Evolutionary conservation across 1,284 basidiomycete species (phyloP).

Genomic region (Lentinula novae-zelandiae): DNA sequence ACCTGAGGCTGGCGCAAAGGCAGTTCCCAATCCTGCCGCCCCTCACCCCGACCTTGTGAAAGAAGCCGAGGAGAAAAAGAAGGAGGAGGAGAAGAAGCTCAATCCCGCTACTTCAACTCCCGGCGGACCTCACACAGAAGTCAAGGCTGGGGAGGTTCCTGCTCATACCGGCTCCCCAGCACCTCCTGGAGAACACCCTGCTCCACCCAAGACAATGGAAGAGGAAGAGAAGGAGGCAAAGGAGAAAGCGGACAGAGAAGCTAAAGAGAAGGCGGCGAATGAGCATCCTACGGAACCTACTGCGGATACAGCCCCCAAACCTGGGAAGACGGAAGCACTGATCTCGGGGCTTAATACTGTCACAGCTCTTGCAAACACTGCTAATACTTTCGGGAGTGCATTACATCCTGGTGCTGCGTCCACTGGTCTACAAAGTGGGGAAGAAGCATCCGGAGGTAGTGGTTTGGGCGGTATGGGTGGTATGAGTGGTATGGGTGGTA

Average conservation of each 20-base stretch:
- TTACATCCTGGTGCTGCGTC: too few species aligned
- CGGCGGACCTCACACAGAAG: too few species aligned
- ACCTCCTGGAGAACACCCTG: not conserved
- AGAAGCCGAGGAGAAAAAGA: not conserved
- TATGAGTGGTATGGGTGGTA: too few species aligned
- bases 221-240: not conserved
- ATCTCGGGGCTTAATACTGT: not conserved
- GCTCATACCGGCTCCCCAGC: not conserved
- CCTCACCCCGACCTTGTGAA: too few species aligned
- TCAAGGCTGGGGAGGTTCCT: not conserved
- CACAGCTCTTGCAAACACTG: not conserved
- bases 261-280: not conserved
- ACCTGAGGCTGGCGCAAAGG: too few species aligned
- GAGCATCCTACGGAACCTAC: too few species aligned
- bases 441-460: too few species aligned
- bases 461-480: not conserved
- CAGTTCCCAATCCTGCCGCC: too few species aligned
- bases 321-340: not conserved
- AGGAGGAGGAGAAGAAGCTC: not conserved
- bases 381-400: not conserved
- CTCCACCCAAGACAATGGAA: not conserved
- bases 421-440: too few species aligned
- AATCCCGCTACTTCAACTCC: not conserved
- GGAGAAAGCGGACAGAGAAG: not conserved
- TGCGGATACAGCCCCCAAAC: not conserved